Percentiles rank a stretch among this genome's conserved stretches.
These are phyloP conservation scores for Alternaria conjuncta DNA, from an alignment of 2,329 filamentous ascomycete species.

Conservation along the genomic window DNA sequence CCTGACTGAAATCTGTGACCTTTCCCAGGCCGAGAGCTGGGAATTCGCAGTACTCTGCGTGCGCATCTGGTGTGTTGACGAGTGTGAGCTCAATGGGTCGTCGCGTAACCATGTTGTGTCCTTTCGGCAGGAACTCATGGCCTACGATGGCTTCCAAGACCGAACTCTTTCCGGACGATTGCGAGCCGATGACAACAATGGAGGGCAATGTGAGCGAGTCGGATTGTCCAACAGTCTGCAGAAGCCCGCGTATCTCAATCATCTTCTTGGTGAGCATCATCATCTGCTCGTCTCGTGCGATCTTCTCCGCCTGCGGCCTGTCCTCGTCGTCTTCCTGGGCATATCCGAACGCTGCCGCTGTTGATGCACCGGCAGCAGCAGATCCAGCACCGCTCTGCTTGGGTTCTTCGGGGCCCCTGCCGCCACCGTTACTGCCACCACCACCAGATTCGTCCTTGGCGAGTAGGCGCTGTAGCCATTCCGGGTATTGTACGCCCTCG, in stretches of 20 bases:
- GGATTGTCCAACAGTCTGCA: constrained; percentile 91
- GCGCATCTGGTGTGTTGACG: constrained; percentile 88
- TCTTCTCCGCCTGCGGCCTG: constrained; percentile 67
- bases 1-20: constrained; percentile 88
- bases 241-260: constrained; percentile 95
- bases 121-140: constrained; percentile 96
- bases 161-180: constrained; percentile 97
- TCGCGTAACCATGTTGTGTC: constrained; percentile 97
- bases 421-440: constrained; percentile 46
- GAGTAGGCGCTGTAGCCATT: constrained; percentile 81
- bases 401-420: constrained; percentile 53
- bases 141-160: constrained; percentile 96
- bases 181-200: constrained; percentile 98
- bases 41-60: constrained; percentile 93
- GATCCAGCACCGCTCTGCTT: constrained; percentile 63
- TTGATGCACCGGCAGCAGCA: constrained; percentile 71
- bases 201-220: constrained; percentile 87
- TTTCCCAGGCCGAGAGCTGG: constrained; percentile 88
- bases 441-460: constrained; percentile 48
- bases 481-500: constrained; percentile 70
- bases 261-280: constrained; percentile 99
- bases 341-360: constrained; percentile 80
- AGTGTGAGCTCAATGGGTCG: constrained; percentile 95
- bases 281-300: constrained; percentile 94
- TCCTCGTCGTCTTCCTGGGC: constrained; percentile 72